phyloP scores from a whole-genome alignment of 1,139 yeast species.

The Groenewaldozyma auringiensis region DNA sequence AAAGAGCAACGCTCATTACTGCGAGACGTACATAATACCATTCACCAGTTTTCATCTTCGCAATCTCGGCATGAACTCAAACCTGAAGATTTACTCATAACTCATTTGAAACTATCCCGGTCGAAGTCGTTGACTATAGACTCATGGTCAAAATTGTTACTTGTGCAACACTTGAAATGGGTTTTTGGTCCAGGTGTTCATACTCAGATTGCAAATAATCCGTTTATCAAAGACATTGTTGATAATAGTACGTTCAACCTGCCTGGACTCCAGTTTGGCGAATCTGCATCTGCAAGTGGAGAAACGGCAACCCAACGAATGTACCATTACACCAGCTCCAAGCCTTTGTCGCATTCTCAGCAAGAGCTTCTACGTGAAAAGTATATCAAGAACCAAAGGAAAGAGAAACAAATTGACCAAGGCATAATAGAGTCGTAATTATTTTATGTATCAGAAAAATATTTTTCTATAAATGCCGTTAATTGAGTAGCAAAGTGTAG shows the following conservation, averaged over 20 bases:
- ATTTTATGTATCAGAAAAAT: no score
- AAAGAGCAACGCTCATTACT: constrained; percentile 54
- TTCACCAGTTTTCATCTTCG: constrained; percentile 39
- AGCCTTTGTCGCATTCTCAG: constrained; percentile 9
- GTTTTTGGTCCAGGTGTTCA: constrained; percentile 64
- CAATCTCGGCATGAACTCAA: constrained; percentile 33
- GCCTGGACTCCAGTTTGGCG: not conserved
- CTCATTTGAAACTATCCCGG: constrained; percentile 49
- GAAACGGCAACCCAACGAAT: not conserved
- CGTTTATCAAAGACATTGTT: constrained; percentile 35
- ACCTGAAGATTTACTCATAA: constrained; percentile 38
- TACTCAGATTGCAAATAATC: constrained; percentile 50
- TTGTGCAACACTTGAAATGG: constrained; percentile 61
- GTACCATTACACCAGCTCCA: constrained; percentile 1
- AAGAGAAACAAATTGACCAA: constrained; percentile 13
- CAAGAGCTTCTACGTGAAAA: constrained; percentile 10
- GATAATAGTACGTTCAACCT: constrained; percentile 12
- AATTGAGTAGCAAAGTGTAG: no score
- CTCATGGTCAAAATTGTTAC: constrained; percentile 57
- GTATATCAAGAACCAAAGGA: constrained; percentile 11
- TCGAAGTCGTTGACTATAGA: constrained; percentile 52
- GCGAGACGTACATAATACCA: constrained; percentile 50
- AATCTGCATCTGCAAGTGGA: not conserved
- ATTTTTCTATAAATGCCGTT: no score
- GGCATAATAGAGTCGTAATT: constrained; percentile 10